Evolutionary conservation across 306 rosid species (phyloP), one percentile per base, ranked within the genome.

Genomic region (Vigna trinervia): DNA sequence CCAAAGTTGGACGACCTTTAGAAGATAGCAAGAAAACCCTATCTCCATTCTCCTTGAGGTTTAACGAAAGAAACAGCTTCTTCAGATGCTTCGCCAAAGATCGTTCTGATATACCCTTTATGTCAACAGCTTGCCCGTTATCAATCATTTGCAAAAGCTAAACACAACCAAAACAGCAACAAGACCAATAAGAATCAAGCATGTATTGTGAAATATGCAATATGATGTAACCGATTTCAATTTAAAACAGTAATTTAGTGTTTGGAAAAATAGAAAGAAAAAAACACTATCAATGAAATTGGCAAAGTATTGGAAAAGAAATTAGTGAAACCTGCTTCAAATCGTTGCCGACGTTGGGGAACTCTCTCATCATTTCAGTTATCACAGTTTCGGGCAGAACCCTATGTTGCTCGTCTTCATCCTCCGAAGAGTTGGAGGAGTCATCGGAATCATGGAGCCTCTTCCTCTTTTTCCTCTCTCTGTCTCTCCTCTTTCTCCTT

Each of bases 61-160:
- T 74, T 75, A 94, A 80, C 5, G 98, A 86, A 79, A 73, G 81
- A 69, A 94, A 94, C 14, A 92, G 77, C 91, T 86, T 92, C 84
- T 89, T 87, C 75, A 94, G 59, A 86, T 87, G 89, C 83, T 84
- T 94, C 72, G 78, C 57, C 51, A 94, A 78, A 78, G 88, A 68
- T 68, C 45, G 78, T 71, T 87, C 98, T 38, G 98, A 92, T 79
- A 94, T 86, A 46, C 93, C 97, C 76, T 87, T 94, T 62, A 92
- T 89, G 78, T 94, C 97, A 84, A 94, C 97, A 26, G 98, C 98
- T 90, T 92, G 97, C 15, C 98, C 96, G 67, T 75, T 84, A 85
- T 94, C 98, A 84, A 94, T 89, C 97, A 92, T 94, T 88, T 86
- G 88, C 86, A 94, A 80, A 78, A 94, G 90, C 98, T 94, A 51